Base-by-base conservation (phyloP, 768 basidiomycete genomes). In the Lactifluus subvellereus region DNA sequence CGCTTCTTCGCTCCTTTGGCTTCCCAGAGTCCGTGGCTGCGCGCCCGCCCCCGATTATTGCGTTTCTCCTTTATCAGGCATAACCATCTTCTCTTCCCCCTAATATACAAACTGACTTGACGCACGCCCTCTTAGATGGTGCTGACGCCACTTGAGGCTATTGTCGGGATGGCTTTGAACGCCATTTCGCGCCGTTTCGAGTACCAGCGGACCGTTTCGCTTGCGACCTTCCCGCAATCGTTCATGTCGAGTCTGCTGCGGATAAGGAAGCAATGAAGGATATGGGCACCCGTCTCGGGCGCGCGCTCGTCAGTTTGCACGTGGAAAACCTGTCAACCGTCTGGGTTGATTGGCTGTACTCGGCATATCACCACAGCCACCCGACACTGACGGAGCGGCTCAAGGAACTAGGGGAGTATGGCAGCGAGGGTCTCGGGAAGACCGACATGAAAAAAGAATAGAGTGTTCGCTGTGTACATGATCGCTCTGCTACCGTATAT, bases 281-380 rank as follows among this genome's bases (percentile, higher is more conserved):
- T 73, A 90, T 96, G 87, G 92, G 92, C 11, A 88, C 88, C 22
- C 80, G 89, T 37, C 85, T 98, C 40, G 88, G 87, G 20, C 81
- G 85, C 16, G 93, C 95, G 27, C 78, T 98, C 62, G 83, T 92
- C 67, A 80, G 86, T 52, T 80, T 98, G 22, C 95, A 98, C 71
- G 88, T 92, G 61, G 89, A 95, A 78, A 98, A 98, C 72, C 72
- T 97, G 69, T 89, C 89, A 53, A 94, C 91, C 1, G 90, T 97
- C 52, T 93, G 93, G 87, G 92, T 94, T 14, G 94, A 97, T 73
- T 91, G 90, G 89, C 74, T 94, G 85, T 97, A 96, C 77, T 97
- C 94, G 55, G 91, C 91, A 22, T 97, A 93, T 69, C 93, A 97
- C 73, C 93, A 98, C 74, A 94, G 91, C 52, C 96, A 99, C 74